Base-by-base conservation (phyloP, 495 filamentous ascomycete genomes). In the Podospora fimiseda region DNA sequence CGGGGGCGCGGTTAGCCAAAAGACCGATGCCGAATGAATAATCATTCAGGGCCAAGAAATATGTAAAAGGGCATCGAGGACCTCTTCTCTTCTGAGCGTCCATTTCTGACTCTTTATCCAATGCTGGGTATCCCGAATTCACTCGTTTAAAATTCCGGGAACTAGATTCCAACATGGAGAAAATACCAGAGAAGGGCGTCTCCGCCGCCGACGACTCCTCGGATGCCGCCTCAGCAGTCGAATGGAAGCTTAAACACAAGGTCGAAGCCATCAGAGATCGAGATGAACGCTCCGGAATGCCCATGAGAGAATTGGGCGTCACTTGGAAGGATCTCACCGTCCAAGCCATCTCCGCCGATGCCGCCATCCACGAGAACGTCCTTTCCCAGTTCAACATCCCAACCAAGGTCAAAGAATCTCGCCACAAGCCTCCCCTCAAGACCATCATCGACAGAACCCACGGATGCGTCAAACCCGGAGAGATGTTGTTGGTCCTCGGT, bases 401-500 rank as follows among this genome's bases (percentile, higher is more conserved):
- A 13, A 48, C 54, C 20, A 40, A 80, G 22, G 37, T 81, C 19
- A 69, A 66, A 27, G 77, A 73, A 50, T 73, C 71, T 2, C 61
- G 67, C 13, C 51, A 51, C 18, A 80, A 79, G 41, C 69, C 76
- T 5, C 72, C 79, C 1, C 66, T 85, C 19, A 76, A 79, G 51
- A 86, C 80, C 1, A 81, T 89, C 41, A 55, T 90, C 36, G 72
- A 85, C 68, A 74, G 77, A 51, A 85, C 43, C 46, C 62, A 65
- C 41, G 62, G 62, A 13, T 65, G 62, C 38, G 62, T 65, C 49
- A 82, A 83, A 60, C 81, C 78, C 20, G 88, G 89, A 13, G 88
- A 93, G 70, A 89, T 89, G 83, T 71, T 93, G 38, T 74, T 92
- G 15, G 88, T 92, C 0, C 74, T 92, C 18, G 89, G 87, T 15